phyloP scores from a whole-genome alignment of 441 rosid genomes.

The Sinapis alba region DNA sequence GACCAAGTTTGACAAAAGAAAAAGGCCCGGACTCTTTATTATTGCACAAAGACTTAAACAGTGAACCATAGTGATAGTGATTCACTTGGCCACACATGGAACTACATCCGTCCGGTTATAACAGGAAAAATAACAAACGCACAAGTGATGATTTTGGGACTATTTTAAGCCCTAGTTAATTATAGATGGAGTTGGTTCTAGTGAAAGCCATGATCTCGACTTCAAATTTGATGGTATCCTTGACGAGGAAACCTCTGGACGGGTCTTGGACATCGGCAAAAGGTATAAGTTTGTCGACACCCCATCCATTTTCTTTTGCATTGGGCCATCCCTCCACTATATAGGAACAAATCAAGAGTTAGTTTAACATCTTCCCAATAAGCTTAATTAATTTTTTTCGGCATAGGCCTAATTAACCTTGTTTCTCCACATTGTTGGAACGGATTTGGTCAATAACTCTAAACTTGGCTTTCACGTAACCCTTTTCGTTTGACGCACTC shows the following conservation, averaged over 20 bases:
- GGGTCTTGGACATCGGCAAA: no score
- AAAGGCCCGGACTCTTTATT: neutral
- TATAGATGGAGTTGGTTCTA: neutral
- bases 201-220: no score
- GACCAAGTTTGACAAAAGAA: no score
- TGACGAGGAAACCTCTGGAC: no score
- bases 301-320: no score
- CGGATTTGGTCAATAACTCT: neutral
- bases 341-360: neutral
- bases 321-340: neutral
- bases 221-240: neutral
- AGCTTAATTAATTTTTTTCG: neutral
- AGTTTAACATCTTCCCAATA: constrained; percentile 3
- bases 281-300: no score
- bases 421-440: neutral
- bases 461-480: neutral
- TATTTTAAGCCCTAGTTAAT: neutral
- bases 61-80: neutral
- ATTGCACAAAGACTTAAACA: neutral
- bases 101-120: no score
- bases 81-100: neutral
- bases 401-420: neutral
- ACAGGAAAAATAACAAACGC: no score
- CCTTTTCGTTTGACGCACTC: neutral
- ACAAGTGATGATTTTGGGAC: neutral